Evolutionary conservation across 2,329 filamentous ascomycete species (phyloP).

Genomic region (Nemania serpens): DNA sequence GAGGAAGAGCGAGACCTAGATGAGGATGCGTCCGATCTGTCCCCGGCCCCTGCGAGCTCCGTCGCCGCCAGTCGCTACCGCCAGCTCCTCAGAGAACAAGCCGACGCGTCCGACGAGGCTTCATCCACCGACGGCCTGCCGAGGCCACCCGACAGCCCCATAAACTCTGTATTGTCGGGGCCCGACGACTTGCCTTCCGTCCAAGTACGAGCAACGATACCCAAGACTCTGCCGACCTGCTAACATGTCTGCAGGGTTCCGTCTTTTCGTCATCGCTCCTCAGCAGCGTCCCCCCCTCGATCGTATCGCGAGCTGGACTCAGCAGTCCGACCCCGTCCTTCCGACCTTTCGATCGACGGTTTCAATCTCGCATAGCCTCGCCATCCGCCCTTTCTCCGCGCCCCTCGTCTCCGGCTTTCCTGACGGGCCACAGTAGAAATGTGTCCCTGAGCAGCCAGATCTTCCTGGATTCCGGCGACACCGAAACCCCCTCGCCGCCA

Average conservation of each 20-base stretch:
- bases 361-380: constrained; percentile 81
- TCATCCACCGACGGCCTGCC: constrained; percentile 57
- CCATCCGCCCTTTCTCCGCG: constrained; percentile 66
- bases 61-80: constrained; percentile 50
- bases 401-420: constrained; percentile 76
- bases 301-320: constrained; percentile 68
- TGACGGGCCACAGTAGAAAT: constrained; percentile 77
- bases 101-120: constrained; percentile 56
- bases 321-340: constrained; percentile 79
- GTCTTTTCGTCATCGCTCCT: constrained; percentile 68
- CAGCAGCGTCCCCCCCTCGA: constrained; percentile 73
- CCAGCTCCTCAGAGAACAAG: constrained; percentile 50
- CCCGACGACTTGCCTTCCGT: constrained; percentile 85
- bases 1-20: constrained; percentile 42
- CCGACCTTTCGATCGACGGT: constrained; percentile 91
- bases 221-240: neutral
- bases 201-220: constrained; percentile 58
- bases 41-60: constrained; percentile 40
- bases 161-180: constrained; percentile 70
- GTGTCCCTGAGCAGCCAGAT: constrained; percentile 77
- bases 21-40: constrained; percentile 32
- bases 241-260: constrained; percentile 55
- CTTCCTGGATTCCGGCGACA: constrained; percentile 63
- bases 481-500: constrained; percentile 75
- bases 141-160: constrained; percentile 66